A percentile compares a stretch with the other conserved stretches of the same genome.
These are phyloP conservation scores for Canavalia gladiata DNA, from an alignment of 306 rosid genomes.

Conservation along the genomic window DNA sequence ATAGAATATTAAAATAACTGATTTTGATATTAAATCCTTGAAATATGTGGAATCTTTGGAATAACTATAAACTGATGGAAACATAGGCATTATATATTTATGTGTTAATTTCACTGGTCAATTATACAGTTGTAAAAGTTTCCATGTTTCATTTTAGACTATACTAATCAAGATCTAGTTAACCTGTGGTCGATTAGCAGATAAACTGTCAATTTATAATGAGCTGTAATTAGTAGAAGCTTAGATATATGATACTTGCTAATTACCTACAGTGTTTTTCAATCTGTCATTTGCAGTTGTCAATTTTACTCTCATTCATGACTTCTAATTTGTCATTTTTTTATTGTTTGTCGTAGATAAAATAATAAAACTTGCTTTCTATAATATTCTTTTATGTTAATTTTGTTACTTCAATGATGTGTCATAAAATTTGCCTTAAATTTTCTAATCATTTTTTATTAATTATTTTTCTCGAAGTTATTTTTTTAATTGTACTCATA, in stretches of 20 bases:
- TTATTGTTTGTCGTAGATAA: constrained; percentile 4
- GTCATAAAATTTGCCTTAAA: neutral
- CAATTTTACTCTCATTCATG: neutral
- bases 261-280: constrained; percentile 30
- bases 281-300: constrained; percentile 25
- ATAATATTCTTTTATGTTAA: neutral
- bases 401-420: constrained; percentile 10
- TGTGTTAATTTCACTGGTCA: constrained; percentile 46
- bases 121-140: constrained; percentile 21
- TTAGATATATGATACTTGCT: constrained; percentile 32
- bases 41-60: constrained; percentile 35
- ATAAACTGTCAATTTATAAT: constrained; percentile 40
- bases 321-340: neutral
- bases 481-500: neutral
- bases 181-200: neutral
- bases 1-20: constrained; percentile 30
- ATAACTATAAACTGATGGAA: constrained; percentile 36
- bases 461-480: neutral
- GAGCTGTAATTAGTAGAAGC: constrained; percentile 43
- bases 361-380: neutral
- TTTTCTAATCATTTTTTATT: too few relatives aligned
- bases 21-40: constrained; percentile 33
- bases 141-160: constrained; percentile 35
- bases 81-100: constrained; percentile 19
- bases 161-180: constrained; percentile 5